Conservation (phyloP, 139 green algal species). For the Coelastrella sp. region DNA sequence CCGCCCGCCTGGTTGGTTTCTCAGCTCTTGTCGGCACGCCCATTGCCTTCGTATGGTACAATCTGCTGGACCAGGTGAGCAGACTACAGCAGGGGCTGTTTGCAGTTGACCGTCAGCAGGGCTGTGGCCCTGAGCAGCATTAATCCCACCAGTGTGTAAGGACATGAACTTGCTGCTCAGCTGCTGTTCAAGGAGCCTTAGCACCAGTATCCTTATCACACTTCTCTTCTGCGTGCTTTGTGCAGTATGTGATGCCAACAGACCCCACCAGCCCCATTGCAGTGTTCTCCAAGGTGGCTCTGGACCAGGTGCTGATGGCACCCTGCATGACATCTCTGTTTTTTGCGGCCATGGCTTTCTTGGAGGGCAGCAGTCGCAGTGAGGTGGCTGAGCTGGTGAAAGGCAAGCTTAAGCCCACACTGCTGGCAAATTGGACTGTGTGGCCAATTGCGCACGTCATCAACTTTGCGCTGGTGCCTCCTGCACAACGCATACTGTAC, state of each 20-base stretch:
- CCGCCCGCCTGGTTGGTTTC: constrained; percentile 50
- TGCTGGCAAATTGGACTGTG: constrained; percentile 71
- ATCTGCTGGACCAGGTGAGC: constrained; percentile 55
- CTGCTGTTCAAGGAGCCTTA: not conserved
- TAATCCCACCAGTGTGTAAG: no score
- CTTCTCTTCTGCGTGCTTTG: not conserved
- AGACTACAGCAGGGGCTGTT: no score
- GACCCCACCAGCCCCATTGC: constrained; percentile 56
- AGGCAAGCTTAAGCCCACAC: constrained; percentile 65
- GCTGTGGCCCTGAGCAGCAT: no score
- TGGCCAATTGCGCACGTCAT: constrained; percentile 75
- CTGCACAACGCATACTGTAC: constrained; percentile 85
- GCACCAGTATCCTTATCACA: not conserved
- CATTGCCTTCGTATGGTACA: constrained; percentile 57
- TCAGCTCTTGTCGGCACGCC: constrained; percentile 54
- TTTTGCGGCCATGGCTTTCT: constrained; percentile 57
- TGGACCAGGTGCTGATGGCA: constrained; percentile 70
- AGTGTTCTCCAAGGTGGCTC: constrained; percentile 60
- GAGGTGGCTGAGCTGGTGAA: not conserved
- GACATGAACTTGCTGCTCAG: not conserved
- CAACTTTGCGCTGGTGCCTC: constrained; percentile 86
- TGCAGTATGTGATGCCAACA: constrained; percentile 51
- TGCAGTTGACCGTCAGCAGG: not conserved
- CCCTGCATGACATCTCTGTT: constrained; percentile 64
- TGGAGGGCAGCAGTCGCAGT: constrained; percentile 21